A percentile compares a stretch with the other conserved stretches of the same genome.
Evolutionary conservation across 139 green algal species (phyloP).

Genomic region (Medakamo hakoo): DNA sequence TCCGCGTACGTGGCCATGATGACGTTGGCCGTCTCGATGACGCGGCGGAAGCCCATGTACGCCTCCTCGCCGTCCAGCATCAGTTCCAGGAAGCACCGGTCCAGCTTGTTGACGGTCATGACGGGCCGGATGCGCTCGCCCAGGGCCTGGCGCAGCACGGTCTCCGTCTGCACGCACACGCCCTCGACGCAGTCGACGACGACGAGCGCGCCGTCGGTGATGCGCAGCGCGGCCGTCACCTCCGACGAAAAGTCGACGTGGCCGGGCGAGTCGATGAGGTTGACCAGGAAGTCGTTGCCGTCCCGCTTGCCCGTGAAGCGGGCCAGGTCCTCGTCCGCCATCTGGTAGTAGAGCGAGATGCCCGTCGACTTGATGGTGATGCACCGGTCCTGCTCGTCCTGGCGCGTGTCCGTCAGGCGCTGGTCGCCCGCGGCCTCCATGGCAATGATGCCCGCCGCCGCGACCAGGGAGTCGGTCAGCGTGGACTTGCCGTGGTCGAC

Average conservation of each 20-base stretch:
- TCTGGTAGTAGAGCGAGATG: slow-evolving; percentile 98
- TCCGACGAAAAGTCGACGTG: slow-evolving; percentile 99
- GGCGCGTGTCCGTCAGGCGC: slow-evolving; percentile 87
- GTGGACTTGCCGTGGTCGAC: slow-evolving; percentile 92
- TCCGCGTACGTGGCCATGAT: slow-evolving; percentile 98
- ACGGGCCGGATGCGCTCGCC: slow-evolving; percentile 95
- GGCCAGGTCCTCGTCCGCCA: slow-evolving; percentile 62
- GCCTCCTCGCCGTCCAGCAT: slow-evolving; percentile 89
- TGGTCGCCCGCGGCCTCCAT: slow-evolving; percentile 82
- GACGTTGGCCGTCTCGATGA: slow-evolving; percentile 98
- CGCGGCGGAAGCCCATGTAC: slow-evolving; percentile 81
- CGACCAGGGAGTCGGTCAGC: slow-evolving; percentile 94
- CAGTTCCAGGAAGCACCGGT: slow-evolving; percentile 98
- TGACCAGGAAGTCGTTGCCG: slow-evolving; percentile 92
- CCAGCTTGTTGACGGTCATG: slow-evolving; percentile 99
- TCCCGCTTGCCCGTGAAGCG: slow-evolving; percentile 50
- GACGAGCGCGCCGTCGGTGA: slow-evolving; percentile 97
- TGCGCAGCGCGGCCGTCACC: slow-evolving; percentile 96
- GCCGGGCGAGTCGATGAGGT: slow-evolving; percentile 97
- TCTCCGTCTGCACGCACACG: slow-evolving; percentile 99
- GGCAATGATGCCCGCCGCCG: slow-evolving; percentile 96
- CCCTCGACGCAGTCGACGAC: slow-evolving; percentile 99
- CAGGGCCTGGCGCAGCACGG: slow-evolving; percentile 90
- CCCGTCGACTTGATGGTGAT: slow-evolving; percentile 99
- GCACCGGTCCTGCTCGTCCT: slow-evolving; percentile 95